Evolutionary conservation across 2,329 filamentous ascomycete species (phyloP), one percentile per base, ranked within the genome.

Genomic region (Colletotrichum plurivorum): DNA sequence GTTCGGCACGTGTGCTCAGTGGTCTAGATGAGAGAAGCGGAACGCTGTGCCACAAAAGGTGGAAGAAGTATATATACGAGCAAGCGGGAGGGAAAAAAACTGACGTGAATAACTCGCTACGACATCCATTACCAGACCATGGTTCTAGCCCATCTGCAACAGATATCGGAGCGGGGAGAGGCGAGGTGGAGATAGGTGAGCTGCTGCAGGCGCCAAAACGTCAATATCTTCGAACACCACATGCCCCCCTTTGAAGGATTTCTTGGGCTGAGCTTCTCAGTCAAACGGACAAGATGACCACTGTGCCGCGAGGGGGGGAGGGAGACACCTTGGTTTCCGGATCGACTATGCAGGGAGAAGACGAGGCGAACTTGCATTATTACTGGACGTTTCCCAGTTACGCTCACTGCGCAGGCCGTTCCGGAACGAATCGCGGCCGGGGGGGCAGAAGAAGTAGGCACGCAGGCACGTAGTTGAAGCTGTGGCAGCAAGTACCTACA

Each of bases 251-350:
- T 41, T 16, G 12, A 25, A 49, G 56, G 27, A 59, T 20, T 22
- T 43, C 43, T 27, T 8, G 39, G 39, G 25, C 27, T 5, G 25
- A 22, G 22, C 25, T 54, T 43, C 6, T 31, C 36, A 52, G 59
- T 57, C 46, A 46, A 63, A 60, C 52, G 51, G 48, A 48, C 46
- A 25, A 68, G 53, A 64, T 58, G 53, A 58, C 60, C 39, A 53
- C 31, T 51, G 55, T n/a, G 22, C 22, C 22, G 22, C 22, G 39
- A 57, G 31, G 53, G 36, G 49, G 52, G 13, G 31, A n/a, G 52
- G 13, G 31, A n/a, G 52, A 31, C 18, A 25, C 45, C 45, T 57
- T 46, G 53, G 22, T 56, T 55, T 41, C 48, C 54, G 56, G 41
- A n/a, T 13, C 41, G 55, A 48, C 41, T 27, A 15, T 10, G 52